These are phyloP conservation scores for Suillus cothurnatus DNA, from an alignment of 768 basidiomycete species.

Conservation along the genomic window DNA sequence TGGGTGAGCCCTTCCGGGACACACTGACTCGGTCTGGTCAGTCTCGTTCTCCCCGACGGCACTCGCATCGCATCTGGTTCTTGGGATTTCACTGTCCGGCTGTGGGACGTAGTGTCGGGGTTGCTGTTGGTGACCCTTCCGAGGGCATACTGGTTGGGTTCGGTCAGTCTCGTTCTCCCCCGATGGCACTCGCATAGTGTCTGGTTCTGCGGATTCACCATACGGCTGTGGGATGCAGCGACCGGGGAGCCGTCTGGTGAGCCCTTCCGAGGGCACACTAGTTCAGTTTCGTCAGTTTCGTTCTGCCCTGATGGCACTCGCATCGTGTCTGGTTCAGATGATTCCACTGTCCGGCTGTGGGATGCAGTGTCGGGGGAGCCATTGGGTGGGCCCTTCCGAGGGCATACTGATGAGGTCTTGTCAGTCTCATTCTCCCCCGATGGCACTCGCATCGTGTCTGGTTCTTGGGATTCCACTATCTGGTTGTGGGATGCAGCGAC, in stretches of 20 bases:
- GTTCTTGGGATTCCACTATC: not conserved
- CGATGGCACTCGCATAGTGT: constrained; percentile 13
- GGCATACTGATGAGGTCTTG: not conserved
- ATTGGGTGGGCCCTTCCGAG: not conserved
- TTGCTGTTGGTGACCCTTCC: not conserved
- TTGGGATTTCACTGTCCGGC: constrained; percentile 15
- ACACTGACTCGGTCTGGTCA: constrained; percentile 7
- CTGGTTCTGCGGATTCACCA: not conserved
- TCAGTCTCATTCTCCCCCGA: constrained; percentile 6
- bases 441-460: constrained; percentile 7
- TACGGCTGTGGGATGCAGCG: constrained; percentile 9
- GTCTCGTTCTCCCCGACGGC: constrained; percentile 18
- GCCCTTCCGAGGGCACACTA: constrained; percentile 16
- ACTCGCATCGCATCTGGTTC: constrained; percentile 12
- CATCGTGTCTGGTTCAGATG: too few species aligned
- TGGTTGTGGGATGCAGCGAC: constrained; percentile 20
- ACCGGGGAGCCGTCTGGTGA: not conserved
- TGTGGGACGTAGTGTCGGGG: constrained; percentile 3
- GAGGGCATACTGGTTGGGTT: constrained; percentile 8
- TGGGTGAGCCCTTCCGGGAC: constrained; percentile 10
- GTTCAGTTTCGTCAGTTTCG: constrained; percentile 13
- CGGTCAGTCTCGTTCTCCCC: constrained; percentile 16
- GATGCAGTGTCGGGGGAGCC: too few species aligned
- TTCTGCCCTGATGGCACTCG: constrained; percentile 20
- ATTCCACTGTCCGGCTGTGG: too few species aligned